Evolutionary conservation across 2,329 filamentous ascomycete genomes (phyloP), one percentile per base, ranked within the genome.

Genomic region (Coniochaeta pulveracea): DNA sequence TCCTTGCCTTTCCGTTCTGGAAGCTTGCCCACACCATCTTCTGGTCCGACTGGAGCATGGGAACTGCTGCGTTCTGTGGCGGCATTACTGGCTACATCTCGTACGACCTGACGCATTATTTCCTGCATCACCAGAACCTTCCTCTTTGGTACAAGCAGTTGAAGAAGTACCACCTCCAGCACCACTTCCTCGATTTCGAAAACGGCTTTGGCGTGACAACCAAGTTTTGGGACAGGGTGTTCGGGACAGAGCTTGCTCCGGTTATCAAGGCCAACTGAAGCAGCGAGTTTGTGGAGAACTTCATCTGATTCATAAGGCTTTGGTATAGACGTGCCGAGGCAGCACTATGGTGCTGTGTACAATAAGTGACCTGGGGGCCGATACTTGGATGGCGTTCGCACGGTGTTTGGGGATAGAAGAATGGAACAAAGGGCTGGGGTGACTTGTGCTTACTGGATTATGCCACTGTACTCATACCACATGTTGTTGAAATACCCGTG

Each of bases 41-140:
- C 56, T 81, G 63, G 54, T 88, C 78, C 61, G 74, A 89, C 57
- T 96, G 88, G 88, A 71, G 83, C 56, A 72, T 80, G 8, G 91
- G 77, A 5, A 73, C 78, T 1, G 74, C 78, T 15, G 80, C 85
- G 4, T 98, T 72, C 64, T 89, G 79, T 48, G 91, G 91, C 32
- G 91, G 88, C 40, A 78, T 98, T 42, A 93, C 94, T 47, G 91
- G 91, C 37, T 98, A 98, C 55, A 72, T 95, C 41, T 86, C 82
- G 66, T 98, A 98, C 62, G 91, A 98, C 56, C 51, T 95, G 64
- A 98, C 91, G 2, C 91, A 98, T 58, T 98, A 96, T 68, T 98
- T 98, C 70, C 72, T 98, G 24, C 91, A 98, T 57, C 91, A 98
- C 63, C 76, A 82, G 61, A 93, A 85, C 47, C 75, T 98, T 3